Evolutionary conservation across 441 rosid species (phyloP).

Genomic region (Arabidopsis hybrid): DNA sequence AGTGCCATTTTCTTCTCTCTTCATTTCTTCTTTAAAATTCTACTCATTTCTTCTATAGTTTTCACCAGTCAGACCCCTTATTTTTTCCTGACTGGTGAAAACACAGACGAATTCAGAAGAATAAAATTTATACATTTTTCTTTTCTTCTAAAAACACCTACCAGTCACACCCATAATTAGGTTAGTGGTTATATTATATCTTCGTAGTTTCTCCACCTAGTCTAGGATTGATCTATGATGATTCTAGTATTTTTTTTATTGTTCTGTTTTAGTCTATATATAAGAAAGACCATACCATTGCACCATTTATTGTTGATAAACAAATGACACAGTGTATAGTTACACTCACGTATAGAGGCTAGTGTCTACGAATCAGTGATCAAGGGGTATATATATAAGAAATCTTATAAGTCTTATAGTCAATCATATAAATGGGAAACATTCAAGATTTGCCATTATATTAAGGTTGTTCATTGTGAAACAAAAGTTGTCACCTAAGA

Average conservation of each 20-base stretch:
- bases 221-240: not conserved
- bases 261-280: not conserved
- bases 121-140: no score
- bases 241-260: not conserved
- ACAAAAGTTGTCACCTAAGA: not conserved
- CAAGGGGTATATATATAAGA: not conserved
- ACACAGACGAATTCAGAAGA: no score
- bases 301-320: not conserved
- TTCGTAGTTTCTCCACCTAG: constrained; percentile 1
- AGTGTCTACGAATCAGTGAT: not conserved
- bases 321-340: not conserved
- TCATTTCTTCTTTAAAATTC: no score
- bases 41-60: no score
- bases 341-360: not conserved
- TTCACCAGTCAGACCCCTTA: no score
- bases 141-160: no score
- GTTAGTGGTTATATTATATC: not conserved
- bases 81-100: no score
- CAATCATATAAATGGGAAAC: not conserved
- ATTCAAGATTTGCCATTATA: constrained; percentile 6
- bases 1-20: no score
- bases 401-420: not conserved
- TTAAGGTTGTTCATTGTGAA: not conserved
- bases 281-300: not conserved
- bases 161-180: no score